Base-by-base conservation (phyloP, 768 basidiomycete species). In the Pulveroboletus sp. region DNA sequence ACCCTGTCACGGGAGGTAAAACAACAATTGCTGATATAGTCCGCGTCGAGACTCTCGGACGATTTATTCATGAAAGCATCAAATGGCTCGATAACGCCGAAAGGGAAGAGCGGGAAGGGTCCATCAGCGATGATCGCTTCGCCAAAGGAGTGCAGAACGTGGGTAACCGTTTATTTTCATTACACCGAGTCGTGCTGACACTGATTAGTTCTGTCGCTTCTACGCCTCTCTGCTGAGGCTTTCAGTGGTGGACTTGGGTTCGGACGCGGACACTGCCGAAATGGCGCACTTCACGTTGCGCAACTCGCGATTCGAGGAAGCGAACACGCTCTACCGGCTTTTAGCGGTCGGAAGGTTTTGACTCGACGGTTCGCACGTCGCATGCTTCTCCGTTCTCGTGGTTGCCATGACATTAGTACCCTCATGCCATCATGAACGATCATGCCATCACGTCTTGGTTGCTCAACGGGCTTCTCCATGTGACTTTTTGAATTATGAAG, bases 271-370 rank as follows among this genome's bases (percentile, higher is more conserved):
- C 60, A 78, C 82, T 0, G 77, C 84, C 6, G 89, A 89, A 69
- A 89, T 91, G 77, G 76, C 77, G 6, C 84, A 88, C 62, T 91
- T 91, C 58, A 80, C 81, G 37, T 73, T 91, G 41, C 78, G 80
- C 32, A 75, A 87, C 58, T 76, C 89, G 11, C 76, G 83, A 3
- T 82, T 89, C 50, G 86, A 87, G 61, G 88, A 90, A 56, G 88
- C 88, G 16, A 88, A 84, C 54, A 64, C 74, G 50, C 75, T 90
- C 38, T 91, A 89, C 60, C 79, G 87, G 19, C 61, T 76, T 41
- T 72, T 90, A 55, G 86, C 78, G 38, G 66, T 63, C 37, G 65
- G 67, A 45, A 65, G 73, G 51, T 63, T 60, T 44, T 68, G 55
- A 31, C 29, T 5, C 47, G 3, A 12, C 32, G 23, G 14, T 47